Evolutionary conservation across 306 rosid genomes (phyloP), one percentile per base, ranked within the genome.

Genomic region (Cicer cuneatum): DNA sequence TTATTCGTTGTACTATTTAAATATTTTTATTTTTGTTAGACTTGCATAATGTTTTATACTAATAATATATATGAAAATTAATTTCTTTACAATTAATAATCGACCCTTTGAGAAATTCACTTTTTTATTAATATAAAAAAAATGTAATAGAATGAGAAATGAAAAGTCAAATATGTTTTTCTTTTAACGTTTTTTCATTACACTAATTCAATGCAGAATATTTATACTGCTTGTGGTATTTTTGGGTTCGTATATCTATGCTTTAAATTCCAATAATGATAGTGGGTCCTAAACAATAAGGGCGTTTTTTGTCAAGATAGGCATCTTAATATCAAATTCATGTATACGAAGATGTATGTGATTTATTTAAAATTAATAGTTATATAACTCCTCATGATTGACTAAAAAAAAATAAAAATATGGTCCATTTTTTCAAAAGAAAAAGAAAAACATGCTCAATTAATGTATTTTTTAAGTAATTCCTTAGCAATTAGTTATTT

Each of bases 251-350:
- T 16, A 18, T 18, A 16, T 53, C 33, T 21, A 14, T 49, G 54
- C 14, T 56, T 19, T 10, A 21, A 10, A 24, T 21, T 10, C 39
- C 37, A 10, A 58, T 59, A 2, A 12, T n/a, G 5, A 59, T 35
- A 33, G 11, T 33, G 65, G 42, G 41, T 59, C 42, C 41, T 59
- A 29, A 12, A 29, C 33, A 29, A 29, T 59, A 8, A 63, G n/a
- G 48, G 49, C 35, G 14, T 63, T 39, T 38, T 46, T 39, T 13
- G 29, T 63, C 48, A 63, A 14, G 67, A 37, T n/a, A 61, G 67
- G 46, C 24, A 61, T 61, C 46, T 57, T 12, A 35, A 3, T 59
- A 59, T 33, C 10, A 59, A 59, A 59, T 29, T 59, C 65, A 59
- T 33, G 10, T 21, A 56, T 21, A 21, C 38, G 61, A 9, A 16